phyloP scores from a whole-genome alignment of 2,329 filamentous ascomycete genomes.

The Lasiodiplodia theobromae region DNA sequence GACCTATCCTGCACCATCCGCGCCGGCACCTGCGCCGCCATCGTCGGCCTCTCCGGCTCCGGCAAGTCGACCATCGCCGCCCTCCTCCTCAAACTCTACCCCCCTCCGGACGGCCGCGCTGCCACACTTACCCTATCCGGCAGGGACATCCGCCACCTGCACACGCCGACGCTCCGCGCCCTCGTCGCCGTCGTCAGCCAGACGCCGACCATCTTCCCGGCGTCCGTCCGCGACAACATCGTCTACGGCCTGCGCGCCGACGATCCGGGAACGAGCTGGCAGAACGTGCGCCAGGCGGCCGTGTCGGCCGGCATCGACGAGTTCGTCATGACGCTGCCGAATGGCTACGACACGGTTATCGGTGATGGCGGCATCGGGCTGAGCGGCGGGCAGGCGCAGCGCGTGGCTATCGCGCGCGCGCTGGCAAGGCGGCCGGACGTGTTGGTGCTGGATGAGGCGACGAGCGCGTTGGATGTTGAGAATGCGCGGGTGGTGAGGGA shows the following conservation, averaged over 20 bases:
- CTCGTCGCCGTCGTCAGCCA: slow-evolving; percentile 74
- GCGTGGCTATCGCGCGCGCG: slow-evolving; percentile 81
- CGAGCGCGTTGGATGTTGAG: slow-evolving; percentile 76
- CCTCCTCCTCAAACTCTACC: slow-evolving; percentile 76
- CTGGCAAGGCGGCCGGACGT: slow-evolving; percentile 74
- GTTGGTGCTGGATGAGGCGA: slow-evolving; percentile 86
- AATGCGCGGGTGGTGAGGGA: slow-evolving; percentile 69
- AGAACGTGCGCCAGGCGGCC: slow-evolving; percentile 58
- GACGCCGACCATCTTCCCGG: slow-evolving; percentile 77
- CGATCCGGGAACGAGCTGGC: slow-evolving; percentile 51
- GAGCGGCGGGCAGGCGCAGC: slow-evolving; percentile 83
- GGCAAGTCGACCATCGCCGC: slow-evolving; percentile 87
- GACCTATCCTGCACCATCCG: slow-evolving; percentile 71
- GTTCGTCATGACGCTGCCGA: slow-evolving; percentile 75
- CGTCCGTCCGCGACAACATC: slow-evolving; percentile 81
- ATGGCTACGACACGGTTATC: slow-evolving; percentile 74
- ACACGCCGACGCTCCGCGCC: slow-evolving; percentile 66
- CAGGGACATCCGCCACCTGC: slow-evolving; percentile 63
- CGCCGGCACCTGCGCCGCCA: slow-evolving; percentile 71
- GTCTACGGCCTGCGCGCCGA: slow-evolving; percentile 73
- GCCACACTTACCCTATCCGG: slow-evolving; percentile 64
- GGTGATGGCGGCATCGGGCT: slow-evolving; percentile 78
- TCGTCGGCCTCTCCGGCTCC: slow-evolving; percentile 86
- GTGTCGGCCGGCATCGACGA: slow-evolving; percentile 73
- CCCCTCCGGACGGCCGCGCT: slow-evolving; percentile 34